phyloP scores from a whole-genome alignment of 352 stramenopile genomes.

The Phytophthora macrochlamydospora region DNA sequence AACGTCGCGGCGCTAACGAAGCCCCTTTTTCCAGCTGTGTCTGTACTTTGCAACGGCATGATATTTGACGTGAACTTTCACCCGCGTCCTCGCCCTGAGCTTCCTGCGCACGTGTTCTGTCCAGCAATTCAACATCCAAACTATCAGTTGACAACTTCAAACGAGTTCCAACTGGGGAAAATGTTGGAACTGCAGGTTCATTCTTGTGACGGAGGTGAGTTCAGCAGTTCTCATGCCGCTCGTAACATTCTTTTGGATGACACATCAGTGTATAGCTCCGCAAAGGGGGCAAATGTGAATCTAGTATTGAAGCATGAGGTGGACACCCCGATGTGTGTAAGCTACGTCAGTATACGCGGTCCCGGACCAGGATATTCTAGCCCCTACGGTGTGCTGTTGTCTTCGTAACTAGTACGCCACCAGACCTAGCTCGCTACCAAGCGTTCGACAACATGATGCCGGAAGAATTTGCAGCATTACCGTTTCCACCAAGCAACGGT shows the following conservation, averaged over 20 bases:
- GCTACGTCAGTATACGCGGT: constrained; percentile 71
- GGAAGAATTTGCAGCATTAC: constrained; percentile 79
- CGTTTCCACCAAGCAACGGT: constrained; percentile 59
- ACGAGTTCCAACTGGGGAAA: constrained; percentile 79
- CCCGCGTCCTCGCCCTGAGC: constrained; percentile 47
- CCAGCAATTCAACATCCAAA: constrained; percentile 44
- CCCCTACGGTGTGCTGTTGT: constrained; percentile 59
- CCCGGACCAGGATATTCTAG: constrained; percentile 83
- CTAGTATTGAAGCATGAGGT: constrained; percentile 80
- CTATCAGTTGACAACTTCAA: constrained; percentile 46
- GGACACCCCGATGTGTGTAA: constrained; percentile 83
- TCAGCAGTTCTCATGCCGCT: constrained; percentile 71
- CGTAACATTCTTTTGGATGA: constrained; percentile 81
- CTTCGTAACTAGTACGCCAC: constrained; percentile 72
- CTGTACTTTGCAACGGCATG: constrained; percentile 69
- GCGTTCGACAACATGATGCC: constrained; percentile 72
- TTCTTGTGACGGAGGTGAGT: constrained; percentile 81
- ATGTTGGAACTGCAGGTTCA: constrained; percentile 66
- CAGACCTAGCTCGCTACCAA: constrained; percentile 55
- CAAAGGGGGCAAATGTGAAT: constrained; percentile 76
- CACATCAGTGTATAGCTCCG: constrained; percentile 81
- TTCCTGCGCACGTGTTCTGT: constrained; percentile 50
- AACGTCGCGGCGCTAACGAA: constrained; percentile 38
- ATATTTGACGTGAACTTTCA: constrained; percentile 79
- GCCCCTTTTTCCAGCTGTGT: constrained; percentile 63